Percentiles rank a stretch among this genome's conserved stretches.
Conservation (phyloP, 257 asterid genomes). For the Primulina huaijiensis region DNA sequence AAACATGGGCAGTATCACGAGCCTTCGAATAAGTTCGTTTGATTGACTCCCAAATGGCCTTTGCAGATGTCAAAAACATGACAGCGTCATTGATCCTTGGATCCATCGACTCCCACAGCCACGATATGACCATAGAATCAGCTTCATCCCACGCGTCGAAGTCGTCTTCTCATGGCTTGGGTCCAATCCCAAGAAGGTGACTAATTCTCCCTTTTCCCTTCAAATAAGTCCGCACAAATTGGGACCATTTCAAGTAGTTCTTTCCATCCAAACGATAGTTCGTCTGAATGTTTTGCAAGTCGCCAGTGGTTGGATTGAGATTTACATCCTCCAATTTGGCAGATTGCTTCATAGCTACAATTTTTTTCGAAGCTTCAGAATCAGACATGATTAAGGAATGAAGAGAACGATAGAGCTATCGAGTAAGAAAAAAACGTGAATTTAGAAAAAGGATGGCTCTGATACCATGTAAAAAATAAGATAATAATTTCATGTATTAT, state of each 20-base stretch:
- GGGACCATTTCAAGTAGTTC: not conserved
- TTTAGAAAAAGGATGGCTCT: too few species aligned
- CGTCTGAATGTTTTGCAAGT: not conserved
- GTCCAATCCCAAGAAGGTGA: not conserved
- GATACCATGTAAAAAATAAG: too few species aligned
- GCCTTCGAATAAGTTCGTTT: not conserved
- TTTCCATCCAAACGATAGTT: not conserved
- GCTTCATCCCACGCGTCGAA: not conserved
- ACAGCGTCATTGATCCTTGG: not conserved
- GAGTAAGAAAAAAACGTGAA: too few species aligned
- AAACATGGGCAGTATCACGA: not conserved
- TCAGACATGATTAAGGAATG: too few species aligned
- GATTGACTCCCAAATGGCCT: not conserved
- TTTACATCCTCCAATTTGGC: too few species aligned
- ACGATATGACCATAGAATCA: not conserved
- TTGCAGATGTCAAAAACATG: not conserved
- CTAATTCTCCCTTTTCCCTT: not conserved
- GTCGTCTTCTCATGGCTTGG: not conserved
- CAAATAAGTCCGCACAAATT: not conserved
- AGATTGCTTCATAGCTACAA: too few species aligned
- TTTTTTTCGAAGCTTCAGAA: too few species aligned
- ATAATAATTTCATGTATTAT: too few species aligned
- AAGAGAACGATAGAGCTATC: too few species aligned
- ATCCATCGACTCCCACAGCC: not conserved
- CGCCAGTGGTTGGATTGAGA: not conserved